Evolutionary conservation across 352 stramenopile species (phyloP).

Genomic region (Pythium vanterpoolii): DNA sequence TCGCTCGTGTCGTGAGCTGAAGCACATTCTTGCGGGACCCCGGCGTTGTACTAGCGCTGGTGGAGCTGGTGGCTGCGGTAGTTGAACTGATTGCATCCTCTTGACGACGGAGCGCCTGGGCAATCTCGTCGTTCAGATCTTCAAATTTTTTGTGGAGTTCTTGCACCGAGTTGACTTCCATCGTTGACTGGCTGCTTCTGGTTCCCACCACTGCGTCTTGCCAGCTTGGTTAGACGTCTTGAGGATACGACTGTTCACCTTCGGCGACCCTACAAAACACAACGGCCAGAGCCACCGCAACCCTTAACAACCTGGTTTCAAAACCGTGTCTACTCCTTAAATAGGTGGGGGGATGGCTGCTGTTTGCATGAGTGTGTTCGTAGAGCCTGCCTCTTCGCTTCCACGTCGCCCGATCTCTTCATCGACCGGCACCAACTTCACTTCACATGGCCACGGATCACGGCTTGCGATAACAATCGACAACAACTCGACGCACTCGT

Average conservation of each 20-base stretch:
- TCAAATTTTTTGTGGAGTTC: constrained; percentile 77
- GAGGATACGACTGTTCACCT: background rate
- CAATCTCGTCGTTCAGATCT: constrained; percentile 67
- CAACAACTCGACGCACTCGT: constrained; percentile 10
- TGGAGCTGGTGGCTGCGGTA: constrained; percentile 12
- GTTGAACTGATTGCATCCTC: constrained; percentile 38
- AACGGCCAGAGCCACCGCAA: background rate
- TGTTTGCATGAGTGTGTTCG: background rate
- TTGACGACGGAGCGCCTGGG: constrained; percentile 44
- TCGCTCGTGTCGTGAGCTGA: constrained; percentile 44
- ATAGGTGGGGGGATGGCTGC: constrained; percentile 22
- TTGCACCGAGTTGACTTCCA: constrained; percentile 47
- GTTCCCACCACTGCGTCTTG: too few relatives aligned
- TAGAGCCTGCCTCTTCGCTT: background rate
- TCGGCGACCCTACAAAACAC: constrained; percentile 2
- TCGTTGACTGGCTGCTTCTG: constrained; percentile 10
- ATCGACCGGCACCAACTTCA: constrained; percentile 7
- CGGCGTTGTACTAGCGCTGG: background rate
- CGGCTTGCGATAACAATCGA: constrained; percentile 12
- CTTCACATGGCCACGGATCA: constrained; percentile 7
- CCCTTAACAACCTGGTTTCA: constrained; percentile 14
- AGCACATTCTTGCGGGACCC: constrained; percentile 44
- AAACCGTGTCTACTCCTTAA: constrained; percentile 35
- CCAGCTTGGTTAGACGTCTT: background rate
- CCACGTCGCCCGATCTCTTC: background rate